These are phyloP conservation scores for Aspergillus japonicus DNA, from an alignment of 2,329 filamentous ascomycete genomes.

Conservation along the genomic window DNA sequence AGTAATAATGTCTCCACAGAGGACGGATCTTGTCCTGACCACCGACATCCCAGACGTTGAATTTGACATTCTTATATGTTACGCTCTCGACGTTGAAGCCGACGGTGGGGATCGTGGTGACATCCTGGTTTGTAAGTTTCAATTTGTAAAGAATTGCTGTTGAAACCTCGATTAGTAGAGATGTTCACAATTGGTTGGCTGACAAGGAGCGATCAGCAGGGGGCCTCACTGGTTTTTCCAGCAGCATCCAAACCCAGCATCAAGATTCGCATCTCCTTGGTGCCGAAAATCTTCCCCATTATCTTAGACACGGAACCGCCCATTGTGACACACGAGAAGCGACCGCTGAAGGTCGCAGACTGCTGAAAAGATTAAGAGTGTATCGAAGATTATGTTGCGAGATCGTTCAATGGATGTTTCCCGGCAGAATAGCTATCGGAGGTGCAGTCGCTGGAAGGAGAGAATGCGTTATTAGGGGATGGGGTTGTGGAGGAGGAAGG, in stretches of 20 bases:
- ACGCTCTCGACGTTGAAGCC: constrained; percentile 99
- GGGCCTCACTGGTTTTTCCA: constrained; percentile 77
- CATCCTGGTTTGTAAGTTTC: constrained; percentile 88
- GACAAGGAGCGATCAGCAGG: background rate
- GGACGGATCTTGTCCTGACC: constrained; percentile 98
- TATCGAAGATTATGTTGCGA: background rate
- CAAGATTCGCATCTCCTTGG: constrained; percentile 97
- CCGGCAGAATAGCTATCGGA: constrained; percentile 1
- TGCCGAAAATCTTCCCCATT: constrained; percentile 98
- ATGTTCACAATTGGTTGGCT: background rate
- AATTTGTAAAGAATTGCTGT: constrained; percentile 92
- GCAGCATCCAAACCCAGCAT: constrained; percentile 98
- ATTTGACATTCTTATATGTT: constrained; percentile 99
- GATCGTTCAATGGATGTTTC: background rate
- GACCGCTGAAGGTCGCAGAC: constrained; percentile 14
- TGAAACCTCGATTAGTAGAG: constrained; percentile 3
- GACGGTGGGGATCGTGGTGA: constrained; percentile 97
- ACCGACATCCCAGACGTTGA: constrained; percentile 98
- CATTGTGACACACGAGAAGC: constrained; percentile 58
- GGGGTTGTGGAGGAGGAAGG: background rate
- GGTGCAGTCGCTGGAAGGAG: constrained; percentile 1
- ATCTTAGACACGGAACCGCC: constrained; percentile 92
- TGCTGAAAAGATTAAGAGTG: background rate
- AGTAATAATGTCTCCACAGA: constrained; percentile 96
- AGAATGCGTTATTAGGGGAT: constrained; percentile 9